Conservation (phyloP, 1,284 basidiomycete species). For the Phellinidium pouzarii region DNA sequence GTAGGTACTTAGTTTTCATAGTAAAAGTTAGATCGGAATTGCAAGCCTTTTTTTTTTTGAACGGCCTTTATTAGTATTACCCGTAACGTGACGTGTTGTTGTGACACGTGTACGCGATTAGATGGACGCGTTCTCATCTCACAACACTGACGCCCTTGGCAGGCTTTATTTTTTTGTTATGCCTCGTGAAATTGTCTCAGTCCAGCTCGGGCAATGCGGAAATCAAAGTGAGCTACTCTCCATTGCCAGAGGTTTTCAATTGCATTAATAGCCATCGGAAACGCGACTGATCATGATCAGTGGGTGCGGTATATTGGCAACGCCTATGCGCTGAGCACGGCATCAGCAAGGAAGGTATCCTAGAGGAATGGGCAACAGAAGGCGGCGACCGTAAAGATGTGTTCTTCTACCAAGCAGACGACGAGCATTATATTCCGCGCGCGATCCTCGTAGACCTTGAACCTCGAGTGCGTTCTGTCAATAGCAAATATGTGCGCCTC, state of each 20-base stretch:
- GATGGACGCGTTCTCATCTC: not conserved
- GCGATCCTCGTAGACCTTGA: conserved; percentile 98
- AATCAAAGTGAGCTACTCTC: conserved; percentile 68
- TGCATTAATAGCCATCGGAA: not conserved
- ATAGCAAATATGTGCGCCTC: not conserved
- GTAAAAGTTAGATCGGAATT: not conserved
- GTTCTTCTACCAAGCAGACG: conserved; percentile 99
- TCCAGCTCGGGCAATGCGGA: conserved; percentile 92
- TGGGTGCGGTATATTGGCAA: conserved; percentile 93
- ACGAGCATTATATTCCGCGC: conserved; percentile 97
- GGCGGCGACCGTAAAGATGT: conserved; percentile 97
- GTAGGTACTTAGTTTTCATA: conserved; percentile 10
- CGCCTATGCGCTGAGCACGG: conserved; percentile 94
- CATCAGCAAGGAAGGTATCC: conserved; percentile 87
- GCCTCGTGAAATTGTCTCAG: conserved; percentile 84
- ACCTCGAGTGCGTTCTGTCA: conserved; percentile 69
- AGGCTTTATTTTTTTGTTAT: conserved; percentile 33
- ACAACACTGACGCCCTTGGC: not conserved
- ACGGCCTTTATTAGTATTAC: not conserved
- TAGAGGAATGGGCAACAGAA: conserved; percentile 93
- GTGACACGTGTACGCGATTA: conserved; percentile 17
- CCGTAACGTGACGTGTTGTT: conserved; percentile 16
- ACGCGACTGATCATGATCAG: conserved; percentile 34
- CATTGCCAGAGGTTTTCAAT: not conserved
- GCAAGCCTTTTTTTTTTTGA: not conserved